phyloP scores from a whole-genome alignment of 2,329 filamentous ascomycete genomes.

The Mycosphaerella sp. region DNA sequence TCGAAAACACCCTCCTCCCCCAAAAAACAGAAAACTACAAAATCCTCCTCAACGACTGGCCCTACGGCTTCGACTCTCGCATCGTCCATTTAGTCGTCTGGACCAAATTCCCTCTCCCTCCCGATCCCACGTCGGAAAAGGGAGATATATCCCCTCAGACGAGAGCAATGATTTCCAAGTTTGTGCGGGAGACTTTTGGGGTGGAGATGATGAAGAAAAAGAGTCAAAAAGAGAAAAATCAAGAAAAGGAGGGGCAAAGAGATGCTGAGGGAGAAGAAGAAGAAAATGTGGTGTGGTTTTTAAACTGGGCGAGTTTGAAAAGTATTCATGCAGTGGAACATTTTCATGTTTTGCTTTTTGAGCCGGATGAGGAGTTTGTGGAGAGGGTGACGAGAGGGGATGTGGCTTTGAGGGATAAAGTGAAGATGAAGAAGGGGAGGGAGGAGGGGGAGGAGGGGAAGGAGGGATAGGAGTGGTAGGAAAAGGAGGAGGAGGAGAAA shows the following conservation, averaged over 20 bases:
- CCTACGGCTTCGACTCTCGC: conserved; percentile 71
- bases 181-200: conserved; percentile 62
- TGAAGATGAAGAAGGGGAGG: conserved; percentile 1
- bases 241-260: too few species aligned
- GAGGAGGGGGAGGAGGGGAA: too few species aligned
- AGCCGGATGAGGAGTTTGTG: conserved; percentile 65
- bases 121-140: conserved; percentile 51
- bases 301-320: conserved; percentile 82
- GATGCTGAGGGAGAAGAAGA: background rate
- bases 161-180: conserved; percentile 61
- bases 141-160: conserved; percentile 62
- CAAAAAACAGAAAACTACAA: conserved; percentile 44
- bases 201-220: conserved; percentile 3
- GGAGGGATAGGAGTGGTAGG: too few species aligned
- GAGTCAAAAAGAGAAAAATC: conserved; percentile 32
- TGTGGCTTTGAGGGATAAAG: conserved; percentile 49
- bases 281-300: conserved; percentile 72
- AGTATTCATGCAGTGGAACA: conserved; percentile 84
- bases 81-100: conserved; percentile 86
- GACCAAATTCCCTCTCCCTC: conserved; percentile 78
- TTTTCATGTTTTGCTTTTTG: conserved; percentile 86
- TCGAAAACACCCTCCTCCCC: too few species aligned
- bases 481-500: too few species aligned
- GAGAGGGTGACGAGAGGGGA: conserved; percentile 66
- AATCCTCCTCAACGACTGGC: conserved; percentile 87